Evolutionary conservation across 2,329 filamentous ascomycete species (phyloP).

Genomic region (Cordyceps cicadae): DNA sequence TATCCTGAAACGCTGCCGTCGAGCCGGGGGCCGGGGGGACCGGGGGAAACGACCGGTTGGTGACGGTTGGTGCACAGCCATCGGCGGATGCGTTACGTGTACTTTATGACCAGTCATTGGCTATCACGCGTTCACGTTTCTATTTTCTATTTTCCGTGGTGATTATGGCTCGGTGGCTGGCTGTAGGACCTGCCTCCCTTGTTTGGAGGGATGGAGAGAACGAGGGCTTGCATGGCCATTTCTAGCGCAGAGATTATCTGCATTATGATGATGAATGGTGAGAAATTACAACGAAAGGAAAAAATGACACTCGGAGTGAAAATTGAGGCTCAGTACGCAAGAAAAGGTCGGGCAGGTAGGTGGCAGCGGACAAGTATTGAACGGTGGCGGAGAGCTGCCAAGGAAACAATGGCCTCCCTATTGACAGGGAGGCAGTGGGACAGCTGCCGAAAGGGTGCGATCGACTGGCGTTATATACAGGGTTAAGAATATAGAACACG

Average conservation of each 20-base stretch:
- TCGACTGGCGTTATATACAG: not conserved
- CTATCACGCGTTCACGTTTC: not conserved
- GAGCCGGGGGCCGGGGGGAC: not conserved
- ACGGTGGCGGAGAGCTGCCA: not conserved
- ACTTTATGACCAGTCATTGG: not conserved
- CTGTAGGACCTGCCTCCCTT: not conserved
- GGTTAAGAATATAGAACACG: not conserved
- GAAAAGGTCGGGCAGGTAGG: not conserved
- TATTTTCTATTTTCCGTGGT: not conserved
- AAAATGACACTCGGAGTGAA: too few relatives aligned
- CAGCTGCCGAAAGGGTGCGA: not conserved
- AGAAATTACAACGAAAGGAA: too few relatives aligned
- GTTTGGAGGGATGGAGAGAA: too few relatives aligned
- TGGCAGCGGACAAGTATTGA: not conserved
- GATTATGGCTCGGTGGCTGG: not conserved
- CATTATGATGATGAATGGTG: too few relatives aligned
- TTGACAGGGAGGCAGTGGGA: not conserved
- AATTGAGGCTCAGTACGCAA: too few relatives aligned
- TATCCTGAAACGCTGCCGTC: constrained; percentile 1
- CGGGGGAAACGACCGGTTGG: not conserved
- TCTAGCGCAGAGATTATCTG: too few relatives aligned
- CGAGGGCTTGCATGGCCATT: too few relatives aligned
- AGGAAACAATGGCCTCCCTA: not conserved
- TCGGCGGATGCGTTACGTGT: not conserved
- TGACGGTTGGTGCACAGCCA: not conserved